phyloP scores from a whole-genome alignment of 2,329 filamentous ascomycete genomes.

The Apiospora koreana region DNA sequence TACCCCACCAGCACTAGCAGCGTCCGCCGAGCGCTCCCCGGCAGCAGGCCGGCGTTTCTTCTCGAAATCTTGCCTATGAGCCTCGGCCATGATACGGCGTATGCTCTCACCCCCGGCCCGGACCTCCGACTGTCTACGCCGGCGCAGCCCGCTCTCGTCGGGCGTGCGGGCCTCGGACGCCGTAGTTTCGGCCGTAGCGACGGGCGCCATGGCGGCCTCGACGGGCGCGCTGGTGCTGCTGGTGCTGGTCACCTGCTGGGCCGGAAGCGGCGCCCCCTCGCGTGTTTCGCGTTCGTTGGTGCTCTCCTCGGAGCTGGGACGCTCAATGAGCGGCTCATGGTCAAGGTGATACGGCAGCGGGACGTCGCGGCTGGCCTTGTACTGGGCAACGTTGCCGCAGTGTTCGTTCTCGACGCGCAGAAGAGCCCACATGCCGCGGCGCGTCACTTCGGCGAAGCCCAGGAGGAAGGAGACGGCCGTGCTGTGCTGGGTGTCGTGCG shows the following conservation, averaged over 20 bases:
- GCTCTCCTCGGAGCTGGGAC: conserved; percentile 37
- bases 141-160: conserved; percentile 22
- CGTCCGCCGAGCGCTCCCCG: conserved; percentile 35
- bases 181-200: background rate
- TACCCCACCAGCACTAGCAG: conserved; percentile 31
- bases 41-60: conserved; percentile 59
- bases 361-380: conserved; percentile 86
- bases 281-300: background rate
- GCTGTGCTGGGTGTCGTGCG: conserved; percentile 78
- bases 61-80: conserved; percentile 91
- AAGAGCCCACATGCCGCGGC: conserved; percentile 86
- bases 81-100: conserved; percentile 71
- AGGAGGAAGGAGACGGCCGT: conserved; percentile 80
- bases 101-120: conserved; percentile 39
- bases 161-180: conserved; percentile 20
- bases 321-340: conserved; percentile 45
- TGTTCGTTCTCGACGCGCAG: conserved; percentile 98
- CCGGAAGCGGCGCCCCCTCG: background rate
- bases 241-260: conserved; percentile 11
- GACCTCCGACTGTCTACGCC: conserved; percentile 21
- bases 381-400: conserved; percentile 85
- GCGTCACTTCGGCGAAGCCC: conserved; percentile 74
- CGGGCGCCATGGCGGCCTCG: background rate
- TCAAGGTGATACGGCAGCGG: conserved; percentile 75
- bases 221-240: background rate